Base-by-base conservation (phyloP, 1,284 basidiomycete genomes). In the Flammula alnicola region DNA sequence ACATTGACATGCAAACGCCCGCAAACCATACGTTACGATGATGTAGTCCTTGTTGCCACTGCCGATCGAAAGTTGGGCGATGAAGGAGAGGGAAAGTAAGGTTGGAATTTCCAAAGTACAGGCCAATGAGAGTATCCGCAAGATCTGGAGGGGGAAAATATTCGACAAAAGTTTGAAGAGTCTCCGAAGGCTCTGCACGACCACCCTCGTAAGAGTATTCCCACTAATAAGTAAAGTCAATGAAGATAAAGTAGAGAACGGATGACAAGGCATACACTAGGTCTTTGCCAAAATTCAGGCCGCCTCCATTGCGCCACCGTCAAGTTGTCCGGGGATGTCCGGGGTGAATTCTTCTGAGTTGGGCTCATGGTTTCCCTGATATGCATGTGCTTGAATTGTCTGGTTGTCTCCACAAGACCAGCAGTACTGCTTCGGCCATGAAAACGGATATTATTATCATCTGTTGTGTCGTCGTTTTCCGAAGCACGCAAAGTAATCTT, bases 71-170 rank as follows among this genome's bases (percentile, higher is more conserved):
- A 1, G 85, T 83, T 11, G 79, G 78, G 11, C 76, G 76, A 62
- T 92, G 89, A 31, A 93, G 71, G 10, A 93, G 68, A 5, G 87
- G 86, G 46, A 81, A 70, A 37, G 79, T 72, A 10, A 64, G 57
- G 62, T 91, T 88, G 45, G 75, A 63, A 53, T 83, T 71, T 3
- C 65, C 58, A 59, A 93, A 93, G 64, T 82, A 91, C n/a, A 83
- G 67, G 26, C 81, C 71, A 56, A 92, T 79, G 20, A 93, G 73
- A 3, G 62, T 62, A 6, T 68, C 61, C 4, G 78, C 77, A 8
- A 92, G 75, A 49, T 86, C 81, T 16, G 68, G 63, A 0, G 83
- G 75, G 11, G 86, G 87, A 54, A 87, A 83, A 45, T 70, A 64
- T 16, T 69, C 62, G 1, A 78, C 62, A 4, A 82, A 61, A 33